Base-by-base conservation (phyloP, 805 yeast genomes). In the Blastobotrys americana region DNA sequence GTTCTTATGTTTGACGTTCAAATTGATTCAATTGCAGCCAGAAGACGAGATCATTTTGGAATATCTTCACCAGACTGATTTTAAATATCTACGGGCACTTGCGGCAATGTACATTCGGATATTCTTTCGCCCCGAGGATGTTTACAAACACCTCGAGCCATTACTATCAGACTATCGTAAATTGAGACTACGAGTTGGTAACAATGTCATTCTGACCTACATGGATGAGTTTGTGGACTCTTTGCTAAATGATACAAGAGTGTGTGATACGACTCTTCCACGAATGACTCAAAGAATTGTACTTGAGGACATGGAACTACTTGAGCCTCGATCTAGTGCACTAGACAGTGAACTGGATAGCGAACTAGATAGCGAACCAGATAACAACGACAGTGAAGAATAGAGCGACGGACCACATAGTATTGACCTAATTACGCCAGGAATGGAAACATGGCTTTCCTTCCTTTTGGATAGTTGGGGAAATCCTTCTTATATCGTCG, bases 381-480 rank as follows among this genome's bases (percentile, higher is more conserved):
- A n/a, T n/a, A n/a, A n/a, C n/a, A n/a, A n/a, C n/a, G n/a, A n/a
- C n/a, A n/a, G n/a, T n/a, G n/a, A n/a, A n/a, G n/a, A n/a, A n/a
- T n/a, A n/a, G n/a, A n/a, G n/a, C n/a, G n/a, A n/a, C n/a, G n/a
- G n/a, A n/a, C n/a, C n/a, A n/a, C n/a, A n/a, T n/a, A n/a, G n/a
- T n/a, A n/a, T 25, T 10, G 15, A n/a, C 15, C 13, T 21, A 21
- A 16, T 45, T 62, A 87, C 46, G 78, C 70, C 25, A 89, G 53
- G 56, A 64, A 86, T 19, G 98, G 98, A 54, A 93, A 68, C 65
- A 80, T 70, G 50, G 85, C 82, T 60, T 87, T 82, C 66, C 88
- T 82, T 61, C 76, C 72, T 56, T 78, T 77, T 57, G 90, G 90
- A 63, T 90, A 93, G 55, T 78, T 78, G 20, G 88, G 87, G 67